phyloP scores from a whole-genome alignment of 1,284 basidiomycete species.

The Pholiota adiposa region DNA sequence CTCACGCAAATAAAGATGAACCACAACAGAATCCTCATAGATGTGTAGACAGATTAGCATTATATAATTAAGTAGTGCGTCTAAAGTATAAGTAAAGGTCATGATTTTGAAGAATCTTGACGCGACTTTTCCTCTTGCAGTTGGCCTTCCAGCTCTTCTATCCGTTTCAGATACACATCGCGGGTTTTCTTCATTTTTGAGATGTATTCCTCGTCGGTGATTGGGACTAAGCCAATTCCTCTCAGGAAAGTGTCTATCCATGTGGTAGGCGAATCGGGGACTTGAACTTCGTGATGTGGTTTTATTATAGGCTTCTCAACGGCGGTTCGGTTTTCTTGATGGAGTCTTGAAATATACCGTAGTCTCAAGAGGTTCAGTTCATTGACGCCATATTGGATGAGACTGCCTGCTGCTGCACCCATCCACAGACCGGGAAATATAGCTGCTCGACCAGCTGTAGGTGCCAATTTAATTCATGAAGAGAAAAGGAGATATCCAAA shows the following conservation, averaged over 20 bases:
- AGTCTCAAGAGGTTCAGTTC: conserved; percentile 63
- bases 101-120: conserved; percentile 13
- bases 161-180: conserved; percentile 53
- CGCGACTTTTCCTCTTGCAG: conserved; percentile 34
- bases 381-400: conserved; percentile 68
- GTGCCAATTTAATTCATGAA: not conserved
- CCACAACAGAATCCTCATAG: not conserved
- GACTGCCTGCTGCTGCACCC: conserved; percentile 54
- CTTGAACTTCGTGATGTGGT: conserved; percentile 7
- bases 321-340: conserved; percentile 17
- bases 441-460: conserved; percentile 42
- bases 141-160: conserved; percentile 58
- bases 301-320: conserved; percentile 4
- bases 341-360: conserved; percentile 48
- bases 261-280: conserved; percentile 14
- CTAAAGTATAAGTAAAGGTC: not conserved
- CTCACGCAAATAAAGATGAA: not conserved
- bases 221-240: conserved; percentile 50
- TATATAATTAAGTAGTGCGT: conserved; percentile 9
- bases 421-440: conserved; percentile 57
- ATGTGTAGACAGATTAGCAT: conserved; percentile 7
- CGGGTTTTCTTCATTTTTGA: conserved; percentile 55
- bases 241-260: conserved; percentile 39
- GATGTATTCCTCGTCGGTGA: conserved; percentile 71
- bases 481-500: not conserved